phyloP scores from a whole-genome alignment of 495 filamentous ascomycete genomes.

The Polyplosphaeria fusca region DNA sequence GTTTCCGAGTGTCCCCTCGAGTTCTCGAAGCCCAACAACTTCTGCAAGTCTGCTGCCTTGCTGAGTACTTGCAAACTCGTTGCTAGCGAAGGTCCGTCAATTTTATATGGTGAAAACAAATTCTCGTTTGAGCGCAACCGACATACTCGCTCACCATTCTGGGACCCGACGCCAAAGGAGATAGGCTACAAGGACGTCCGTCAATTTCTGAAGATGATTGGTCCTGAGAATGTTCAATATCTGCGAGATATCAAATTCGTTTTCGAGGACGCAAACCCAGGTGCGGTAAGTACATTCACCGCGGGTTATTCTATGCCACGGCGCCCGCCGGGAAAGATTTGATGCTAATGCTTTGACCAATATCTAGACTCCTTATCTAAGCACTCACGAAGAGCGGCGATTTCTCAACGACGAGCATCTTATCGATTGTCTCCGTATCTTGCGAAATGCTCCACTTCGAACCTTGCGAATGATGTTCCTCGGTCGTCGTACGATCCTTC shows the following conservation, averaged over 20 bases:
- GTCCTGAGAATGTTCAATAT: conserved; percentile 29
- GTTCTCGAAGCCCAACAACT: conserved; percentile 31
- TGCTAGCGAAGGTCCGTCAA: conserved; percentile 36
- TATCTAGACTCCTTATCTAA: conserved; percentile 30
- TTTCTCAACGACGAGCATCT: conserved; percentile 40
- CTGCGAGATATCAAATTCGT: conserved; percentile 31
- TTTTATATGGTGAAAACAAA: conserved; percentile 42
- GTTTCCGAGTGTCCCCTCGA: conserved; percentile 20
- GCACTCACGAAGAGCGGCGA: conserved; percentile 32
- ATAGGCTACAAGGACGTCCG: conserved; percentile 38
- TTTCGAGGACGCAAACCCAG: conserved; percentile 36
- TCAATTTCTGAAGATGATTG: conserved; percentile 36
- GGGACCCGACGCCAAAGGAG: conserved; percentile 26
- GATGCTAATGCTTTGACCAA: too few species aligned
- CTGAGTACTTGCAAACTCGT: conserved; percentile 40
- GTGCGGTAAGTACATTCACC: too few species aligned
- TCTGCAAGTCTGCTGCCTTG: conserved; percentile 37
- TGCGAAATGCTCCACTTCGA: conserved; percentile 31
- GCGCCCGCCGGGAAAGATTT: too few species aligned
- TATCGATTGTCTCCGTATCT: conserved; percentile 32
- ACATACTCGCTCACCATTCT: conserved; percentile 22
- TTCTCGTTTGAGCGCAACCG: conserved; percentile 37
- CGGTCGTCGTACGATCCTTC: conserved; percentile 27
- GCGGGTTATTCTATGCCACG: too few species aligned
- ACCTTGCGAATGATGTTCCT: conserved; percentile 31